Evolutionary conservation across 352 stramenopile species (phyloP).

Genomic region (Peronospora farinosa): DNA sequence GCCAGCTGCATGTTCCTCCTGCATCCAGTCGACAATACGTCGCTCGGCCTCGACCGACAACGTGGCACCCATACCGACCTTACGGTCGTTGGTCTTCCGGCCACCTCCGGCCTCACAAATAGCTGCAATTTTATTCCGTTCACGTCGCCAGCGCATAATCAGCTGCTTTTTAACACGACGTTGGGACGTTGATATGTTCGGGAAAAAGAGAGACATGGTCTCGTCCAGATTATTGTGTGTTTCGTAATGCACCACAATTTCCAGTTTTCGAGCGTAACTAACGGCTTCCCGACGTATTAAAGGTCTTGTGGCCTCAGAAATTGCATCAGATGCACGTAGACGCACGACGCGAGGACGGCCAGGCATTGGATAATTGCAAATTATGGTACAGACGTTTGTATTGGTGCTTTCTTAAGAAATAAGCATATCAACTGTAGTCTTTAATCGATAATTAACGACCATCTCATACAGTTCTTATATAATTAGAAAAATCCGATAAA

Average conservation of each 20-base stretch:
- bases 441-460: too few relatives aligned
- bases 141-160: slow-evolving; percentile 18
- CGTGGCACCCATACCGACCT: slow-evolving; percentile 20
- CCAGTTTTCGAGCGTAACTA: slow-evolving; percentile 21
- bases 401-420: too few relatives aligned
- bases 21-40: slow-evolving; percentile 18
- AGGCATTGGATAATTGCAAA: slow-evolving; percentile 2
- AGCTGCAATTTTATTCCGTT: slow-evolving; percentile 19
- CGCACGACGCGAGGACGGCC: slow-evolving; percentile 16
- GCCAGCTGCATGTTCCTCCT: slow-evolving; percentile 9
- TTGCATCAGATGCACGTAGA: not conserved
- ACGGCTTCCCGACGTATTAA: slow-evolving; percentile 11
- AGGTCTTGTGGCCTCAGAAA: not conserved
- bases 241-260: slow-evolving; percentile 18
- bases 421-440: too few relatives aligned
- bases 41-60: slow-evolving; percentile 15
- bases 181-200: slow-evolving; percentile 4
- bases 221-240: slow-evolving; percentile 13
- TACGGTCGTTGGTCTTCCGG: slow-evolving; percentile 21
- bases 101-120: slow-evolving; percentile 20
- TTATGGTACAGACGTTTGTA: too few relatives aligned
- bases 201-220: slow-evolving; percentile 19
- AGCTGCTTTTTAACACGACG: slow-evolving; percentile 21
- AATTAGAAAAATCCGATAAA: too few relatives aligned
- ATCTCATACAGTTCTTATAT: too few relatives aligned